These are phyloP conservation scores for Oryza longistaminata DNA, from an alignment of 176 grass and related monocot genomes.

Conservation along the genomic window DNA sequence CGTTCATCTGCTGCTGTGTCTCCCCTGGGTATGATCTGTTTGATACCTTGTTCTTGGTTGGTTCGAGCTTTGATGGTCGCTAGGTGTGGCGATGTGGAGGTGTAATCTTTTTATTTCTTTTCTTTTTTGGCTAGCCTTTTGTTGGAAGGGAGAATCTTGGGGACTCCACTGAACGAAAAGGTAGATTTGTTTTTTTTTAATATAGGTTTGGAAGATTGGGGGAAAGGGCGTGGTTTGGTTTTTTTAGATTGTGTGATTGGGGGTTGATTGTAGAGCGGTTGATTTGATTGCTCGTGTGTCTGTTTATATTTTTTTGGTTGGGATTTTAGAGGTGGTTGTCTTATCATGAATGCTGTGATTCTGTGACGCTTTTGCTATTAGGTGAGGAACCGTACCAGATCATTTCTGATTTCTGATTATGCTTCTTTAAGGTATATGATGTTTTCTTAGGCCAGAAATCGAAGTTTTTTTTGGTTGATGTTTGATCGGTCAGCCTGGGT, in stretches of 20 bases:
- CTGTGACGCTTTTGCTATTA: not conserved
- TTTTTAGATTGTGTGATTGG: not conserved
- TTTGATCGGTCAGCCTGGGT: not conserved
- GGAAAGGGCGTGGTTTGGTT: not conserved
- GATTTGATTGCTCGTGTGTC: not conserved
- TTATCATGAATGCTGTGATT: not conserved
- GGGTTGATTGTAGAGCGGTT: no score
- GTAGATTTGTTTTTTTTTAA: not conserved
- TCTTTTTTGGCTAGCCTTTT: not conserved
- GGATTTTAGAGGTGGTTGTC: not conserved
- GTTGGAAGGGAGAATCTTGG: not conserved
- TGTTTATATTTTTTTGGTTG: not conserved
- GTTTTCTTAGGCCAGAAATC: not conserved
- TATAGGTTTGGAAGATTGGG: not conserved
- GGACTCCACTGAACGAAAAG: constrained; percentile 10
- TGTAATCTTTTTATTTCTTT: constrained; percentile 25
- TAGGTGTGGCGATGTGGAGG: not conserved
- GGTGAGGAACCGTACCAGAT: not conserved
- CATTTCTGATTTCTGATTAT: not conserved
- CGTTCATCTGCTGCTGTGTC: not conserved
- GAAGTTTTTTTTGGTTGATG: not conserved
- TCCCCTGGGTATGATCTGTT: constrained; percentile 11
- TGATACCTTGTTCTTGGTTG: not conserved
- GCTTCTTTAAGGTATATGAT: not conserved
- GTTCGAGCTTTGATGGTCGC: not conserved